Evolutionary conservation across 2,329 filamentous ascomycete species (phyloP), one percentile per base, ranked within the genome.

Genomic region (Ophiognomonia clavigignenti-juglandacearum): DNA sequence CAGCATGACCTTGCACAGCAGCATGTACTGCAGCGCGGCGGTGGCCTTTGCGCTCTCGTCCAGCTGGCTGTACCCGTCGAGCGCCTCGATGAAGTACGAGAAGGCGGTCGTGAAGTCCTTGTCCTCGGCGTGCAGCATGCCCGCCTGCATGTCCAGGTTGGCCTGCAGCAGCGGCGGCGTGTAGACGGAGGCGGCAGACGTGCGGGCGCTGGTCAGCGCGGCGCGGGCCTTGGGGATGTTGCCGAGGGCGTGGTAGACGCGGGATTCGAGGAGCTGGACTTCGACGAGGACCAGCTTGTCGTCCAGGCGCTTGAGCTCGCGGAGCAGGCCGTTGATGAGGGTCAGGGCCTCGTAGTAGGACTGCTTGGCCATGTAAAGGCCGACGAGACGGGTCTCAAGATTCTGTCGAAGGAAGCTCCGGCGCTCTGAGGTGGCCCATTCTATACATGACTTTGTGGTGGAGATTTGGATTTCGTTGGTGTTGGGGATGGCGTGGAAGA

Each of bases 1-100:
- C 58, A 98, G 79, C 95, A 98, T 98, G 68, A 98, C 93, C 76
- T 98, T 98, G 83, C 93, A 97, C 29, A 98, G 83, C 45, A 98
- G 81, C 93, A 98, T 98, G 77, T 98, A 98, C 74, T 98, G 93
- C 56, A 98, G 76, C 10, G 93, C 90, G 11, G 92, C 88, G n/a
- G 92, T 95, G n/a, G 95, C 93, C 70, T 91, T 90, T 54, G 78
- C 73, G 32, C 83, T 74, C 64, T 96, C 90, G 57, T 98, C 93
- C 66, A 95, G 90, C 39, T 85, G 85, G 70, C 93, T 89, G 70
- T 97, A 98, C 51, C 93, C 93, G 65, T 98, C 93, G 54, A 98
- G 82, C 3, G 95, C 93, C 73, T 98, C 93, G 68, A 98, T 97
- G 69, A 98, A 98, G 77, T 98, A 98, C 41, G 91, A 96, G 70